Percentiles rank a stretch among this genome's conserved stretches.
Conservation (phyloP, 305 asterid genomes). For the Withania somnifera region DNA sequence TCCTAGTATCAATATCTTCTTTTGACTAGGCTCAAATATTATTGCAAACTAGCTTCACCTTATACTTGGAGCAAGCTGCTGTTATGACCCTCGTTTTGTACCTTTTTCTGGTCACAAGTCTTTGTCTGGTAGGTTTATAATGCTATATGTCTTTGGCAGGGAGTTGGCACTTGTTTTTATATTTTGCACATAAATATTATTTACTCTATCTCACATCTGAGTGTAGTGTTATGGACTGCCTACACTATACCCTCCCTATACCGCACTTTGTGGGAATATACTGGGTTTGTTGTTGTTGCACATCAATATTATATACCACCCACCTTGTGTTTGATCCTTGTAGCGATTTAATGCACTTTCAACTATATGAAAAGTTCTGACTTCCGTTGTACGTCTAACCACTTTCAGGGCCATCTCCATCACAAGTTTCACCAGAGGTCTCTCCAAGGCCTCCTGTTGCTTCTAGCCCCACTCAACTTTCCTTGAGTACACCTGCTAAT, state of each 20-base stretch:
- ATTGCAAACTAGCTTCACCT: neutral
- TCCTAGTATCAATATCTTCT: neutral
- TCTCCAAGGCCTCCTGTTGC: constrained; percentile 58
- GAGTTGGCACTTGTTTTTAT: neutral
- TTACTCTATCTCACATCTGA: too few relatives aligned
- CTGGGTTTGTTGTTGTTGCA: too few relatives aligned
- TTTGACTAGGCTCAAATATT: neutral
- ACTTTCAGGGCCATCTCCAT: constrained; percentile 31
- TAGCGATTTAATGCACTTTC: neutral
- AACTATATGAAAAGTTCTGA: neutral
- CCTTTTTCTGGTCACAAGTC: neutral
- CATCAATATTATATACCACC: neutral
- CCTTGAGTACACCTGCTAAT: constrained; percentile 26
- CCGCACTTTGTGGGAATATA: too few relatives aligned
- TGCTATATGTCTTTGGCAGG: neutral
- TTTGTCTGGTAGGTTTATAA: neutral
- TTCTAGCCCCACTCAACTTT: constrained; percentile 53
- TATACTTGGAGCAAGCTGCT: neutral
- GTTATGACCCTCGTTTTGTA: neutral
- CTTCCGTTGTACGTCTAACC: neutral
- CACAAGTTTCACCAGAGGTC: constrained; percentile 39
- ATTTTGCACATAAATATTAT: neutral
- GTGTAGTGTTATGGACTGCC: too few relatives aligned
- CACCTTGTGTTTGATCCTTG: neutral
- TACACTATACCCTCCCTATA: too few relatives aligned